Percentiles rank a stretch among this genome's conserved stretches.
phyloP scores from a whole-genome alignment of 768 basidiomycete genomes.

The Pseudohyphozyma bogoriensis region DNA sequence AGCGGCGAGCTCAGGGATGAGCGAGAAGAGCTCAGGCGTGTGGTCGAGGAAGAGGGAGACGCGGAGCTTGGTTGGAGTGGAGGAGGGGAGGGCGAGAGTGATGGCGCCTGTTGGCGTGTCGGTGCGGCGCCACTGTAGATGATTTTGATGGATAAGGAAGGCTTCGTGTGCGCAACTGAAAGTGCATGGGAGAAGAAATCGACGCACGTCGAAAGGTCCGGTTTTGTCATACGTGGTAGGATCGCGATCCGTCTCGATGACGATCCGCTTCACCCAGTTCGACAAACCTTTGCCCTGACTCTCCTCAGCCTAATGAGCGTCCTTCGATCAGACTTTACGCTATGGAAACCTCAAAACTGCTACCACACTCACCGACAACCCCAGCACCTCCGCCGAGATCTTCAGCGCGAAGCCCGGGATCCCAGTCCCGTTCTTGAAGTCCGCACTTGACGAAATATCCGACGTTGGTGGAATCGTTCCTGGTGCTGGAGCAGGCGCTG shows the following conservation, averaged over 20 bases:
- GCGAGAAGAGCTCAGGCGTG: slow-evolving; percentile 72
- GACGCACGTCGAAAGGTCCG: slow-evolving; percentile 75
- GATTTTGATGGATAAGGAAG: neutral
- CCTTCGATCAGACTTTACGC: no score
- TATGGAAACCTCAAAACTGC: no score
- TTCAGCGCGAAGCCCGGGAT: slow-evolving; percentile 18
- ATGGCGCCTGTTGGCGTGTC: neutral
- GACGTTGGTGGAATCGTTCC: no score
- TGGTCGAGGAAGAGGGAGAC: slow-evolving; percentile 81
- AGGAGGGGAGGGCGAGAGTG: slow-evolving; percentile 3
- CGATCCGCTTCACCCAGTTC: slow-evolving; percentile 68
- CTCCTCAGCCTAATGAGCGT: no score
- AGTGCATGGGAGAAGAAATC: neutral
- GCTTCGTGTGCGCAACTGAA: neutral
- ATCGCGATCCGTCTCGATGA: slow-evolving; percentile 80
- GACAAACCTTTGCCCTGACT: slow-evolving; percentile 54
- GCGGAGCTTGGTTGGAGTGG: slow-evolving; percentile 51
- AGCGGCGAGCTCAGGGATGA: slow-evolving; percentile 54
- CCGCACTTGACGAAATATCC: no score
- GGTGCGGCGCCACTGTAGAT: neutral
- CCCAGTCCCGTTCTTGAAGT: neutral
- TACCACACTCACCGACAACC: no score
- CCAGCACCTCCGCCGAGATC: slow-evolving; percentile 8
- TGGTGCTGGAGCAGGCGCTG: neutral
- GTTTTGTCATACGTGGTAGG: slow-evolving; percentile 67